These are phyloP conservation scores for Colletotrichum sp. DNA, from an alignment of 2,329 filamentous ascomycete genomes.

Conservation along the genomic window DNA sequence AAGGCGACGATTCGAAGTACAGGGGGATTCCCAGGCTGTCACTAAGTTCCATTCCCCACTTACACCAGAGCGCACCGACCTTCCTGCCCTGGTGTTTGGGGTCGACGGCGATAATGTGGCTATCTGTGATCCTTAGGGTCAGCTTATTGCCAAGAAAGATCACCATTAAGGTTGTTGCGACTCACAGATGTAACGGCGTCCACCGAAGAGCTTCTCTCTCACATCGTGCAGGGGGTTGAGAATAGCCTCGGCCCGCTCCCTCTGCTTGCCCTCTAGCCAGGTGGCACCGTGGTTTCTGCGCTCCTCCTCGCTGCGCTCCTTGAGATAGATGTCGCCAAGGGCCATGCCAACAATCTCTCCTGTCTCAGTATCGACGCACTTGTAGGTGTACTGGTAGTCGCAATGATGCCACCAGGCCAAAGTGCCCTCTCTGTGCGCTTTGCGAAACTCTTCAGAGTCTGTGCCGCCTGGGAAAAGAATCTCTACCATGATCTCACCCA, in stretches of 20 bases:
- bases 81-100: constrained; percentile 47
- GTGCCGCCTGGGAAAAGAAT: constrained; percentile 44
- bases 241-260: constrained; percentile 46
- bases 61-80: constrained; percentile 44
- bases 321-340: constrained; percentile 47
- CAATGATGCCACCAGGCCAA: constrained; percentile 42
- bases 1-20: constrained; percentile 52
- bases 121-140: constrained; percentile 28
- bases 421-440: constrained; percentile 46
- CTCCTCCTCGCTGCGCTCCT: constrained; percentile 42
- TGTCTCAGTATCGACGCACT: constrained; percentile 49
- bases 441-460: constrained; percentile 42
- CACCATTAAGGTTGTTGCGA: not conserved
- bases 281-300: constrained; percentile 47
- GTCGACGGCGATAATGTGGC: constrained; percentile 49
- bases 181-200: constrained; percentile 46
- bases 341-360: constrained; percentile 52
- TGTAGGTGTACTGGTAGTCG: constrained; percentile 49
- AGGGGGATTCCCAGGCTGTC: constrained; percentile 42
- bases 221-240: constrained; percentile 45
- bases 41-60: constrained; percentile 43
- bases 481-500: constrained; percentile 44
- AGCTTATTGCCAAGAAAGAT: not conserved
- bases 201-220: constrained; percentile 44
- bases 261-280: constrained; percentile 49